These are phyloP conservation scores for Pulveroboletus sp. DNA, from an alignment of 768 basidiomycete genomes.

Conservation along the genomic window DNA sequence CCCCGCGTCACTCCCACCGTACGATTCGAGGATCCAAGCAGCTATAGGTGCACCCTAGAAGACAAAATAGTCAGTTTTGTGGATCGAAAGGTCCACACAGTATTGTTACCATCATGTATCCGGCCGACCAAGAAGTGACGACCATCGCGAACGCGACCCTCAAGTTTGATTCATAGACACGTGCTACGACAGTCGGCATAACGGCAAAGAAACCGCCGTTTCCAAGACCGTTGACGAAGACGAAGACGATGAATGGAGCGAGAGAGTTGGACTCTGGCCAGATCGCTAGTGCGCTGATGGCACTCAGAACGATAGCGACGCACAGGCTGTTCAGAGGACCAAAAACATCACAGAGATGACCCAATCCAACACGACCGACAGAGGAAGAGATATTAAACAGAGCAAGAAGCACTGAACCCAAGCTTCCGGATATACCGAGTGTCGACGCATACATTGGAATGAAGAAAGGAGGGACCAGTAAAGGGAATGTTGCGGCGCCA, in stretches of 20 bases:
- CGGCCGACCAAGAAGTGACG: constrained; percentile 28
- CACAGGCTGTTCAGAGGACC: not conserved
- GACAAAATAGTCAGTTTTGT: not conserved
- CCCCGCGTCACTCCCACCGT: constrained; percentile 21
- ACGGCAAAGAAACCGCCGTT: constrained; percentile 29
- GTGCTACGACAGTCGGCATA: constrained; percentile 29
- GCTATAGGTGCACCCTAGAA: constrained; percentile 28
- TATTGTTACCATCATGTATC: constrained; percentile 18
- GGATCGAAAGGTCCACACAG: not conserved
- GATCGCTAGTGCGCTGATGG: not conserved
- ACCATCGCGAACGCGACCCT: constrained; percentile 33
- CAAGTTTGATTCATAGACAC: constrained; percentile 28
- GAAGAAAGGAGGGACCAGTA: constrained; percentile 33
- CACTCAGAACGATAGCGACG: not conserved
- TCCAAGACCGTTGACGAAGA: constrained; percentile 26
- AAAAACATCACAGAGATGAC: not conserved
- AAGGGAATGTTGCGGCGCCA: constrained; percentile 33
- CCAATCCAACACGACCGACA: not conserved
- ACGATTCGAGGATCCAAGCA: constrained; percentile 25
- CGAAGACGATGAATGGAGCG: constrained; percentile 20
- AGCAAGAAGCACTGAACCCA: not conserved
- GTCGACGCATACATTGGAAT: constrained; percentile 28
- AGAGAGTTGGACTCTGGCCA: not conserved
- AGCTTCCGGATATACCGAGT: not conserved
- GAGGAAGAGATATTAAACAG: not conserved